Evolutionary conservation across 208 protist species (phyloP).

Genomic region (Wallacemonas rigidus): DNA sequence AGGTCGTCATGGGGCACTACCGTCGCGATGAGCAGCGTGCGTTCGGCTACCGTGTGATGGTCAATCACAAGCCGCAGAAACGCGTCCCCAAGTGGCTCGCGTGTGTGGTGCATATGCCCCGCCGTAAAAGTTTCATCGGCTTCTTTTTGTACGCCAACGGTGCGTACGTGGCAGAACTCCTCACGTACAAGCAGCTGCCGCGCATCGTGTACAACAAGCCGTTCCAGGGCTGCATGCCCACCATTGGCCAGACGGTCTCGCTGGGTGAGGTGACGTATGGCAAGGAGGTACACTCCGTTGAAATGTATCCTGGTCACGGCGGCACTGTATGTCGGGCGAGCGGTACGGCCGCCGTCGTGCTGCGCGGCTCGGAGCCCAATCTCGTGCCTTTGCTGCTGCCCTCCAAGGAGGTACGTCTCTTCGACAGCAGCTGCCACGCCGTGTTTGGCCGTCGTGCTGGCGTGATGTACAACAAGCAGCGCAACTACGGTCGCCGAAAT

Average conservation of each 20-base stretch:
- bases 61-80: constrained; percentile 92
- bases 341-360: constrained; percentile 83
- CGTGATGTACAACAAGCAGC: constrained; percentile 89
- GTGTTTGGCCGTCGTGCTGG: constrained; percentile 88
- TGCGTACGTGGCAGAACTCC: constrained; percentile 89
- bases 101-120: constrained; percentile 80
- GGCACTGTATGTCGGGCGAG: constrained; percentile 82
- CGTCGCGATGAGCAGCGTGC: constrained; percentile 73
- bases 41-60: constrained; percentile 74
- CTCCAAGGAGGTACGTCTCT: constrained; percentile 92
- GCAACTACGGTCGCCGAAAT: constrained; percentile 72
- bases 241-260: constrained; percentile 87
- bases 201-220: constrained; percentile 89
- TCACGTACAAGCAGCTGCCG: constrained; percentile 93
- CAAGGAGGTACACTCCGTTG: constrained; percentile 89
- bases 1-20: constrained; percentile 86
- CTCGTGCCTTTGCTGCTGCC: constrained; percentile 87
- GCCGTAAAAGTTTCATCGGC: constrained; percentile 82
- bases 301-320: constrained; percentile 92
- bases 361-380: constrained; percentile 87
- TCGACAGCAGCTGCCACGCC: constrained; percentile 85
- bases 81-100: constrained; percentile 92
- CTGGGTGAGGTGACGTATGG: constrained; percentile 90
- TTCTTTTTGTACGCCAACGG: constrained; percentile 94
- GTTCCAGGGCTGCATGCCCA: constrained; percentile 86